Base-by-base conservation (phyloP, 495 filamentous ascomycete genomes). In the Acidomyces sp. region DNA sequence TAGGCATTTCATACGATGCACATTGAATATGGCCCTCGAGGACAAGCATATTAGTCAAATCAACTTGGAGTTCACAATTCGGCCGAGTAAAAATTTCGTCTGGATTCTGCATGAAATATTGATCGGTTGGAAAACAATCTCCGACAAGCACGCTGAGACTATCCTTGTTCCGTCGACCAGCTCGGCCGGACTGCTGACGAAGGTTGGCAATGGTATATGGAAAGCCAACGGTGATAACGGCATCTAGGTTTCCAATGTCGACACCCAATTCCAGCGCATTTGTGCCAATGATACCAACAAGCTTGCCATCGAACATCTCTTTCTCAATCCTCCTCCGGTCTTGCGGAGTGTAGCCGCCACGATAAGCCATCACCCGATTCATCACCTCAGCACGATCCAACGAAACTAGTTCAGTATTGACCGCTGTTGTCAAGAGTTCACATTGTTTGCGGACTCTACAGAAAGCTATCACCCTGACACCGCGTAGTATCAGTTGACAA, bases 61-160 rank as follows among this genome's bases (percentile, higher is more conserved):
- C 90, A 2, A 95, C 78, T 53, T 88, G 82, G 6, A 96, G 65
- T 55, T 80, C 82, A 54, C 76, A 81, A 53, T 94, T 93, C 0
- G 87, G 86, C 45, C 81, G 80, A 0, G 78, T 87, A 59, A 97
- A 96, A n/a, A 97, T 82, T 58, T 96, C 88, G 42, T 88, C 77
- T 1, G 90, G 90, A 50, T 95, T 94, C 37, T 81, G 70, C 90
- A 96, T 97, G 60, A 90, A 96, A 57, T 86, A 79, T 54, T 96
- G 92, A 56, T 96, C 90, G 0, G 84, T 85, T 13, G 90, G 80
- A 48, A 87, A 93, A 39, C 75, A 74, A 60, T 93, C 86, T n/a
- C 90, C 90, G 3, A 99, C 70, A 1, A 99, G 66, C 10, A 99
- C 75, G 4, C 85, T 87, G 5, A 99, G 63, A 2, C 86, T 93